phyloP scores from a whole-genome alignment of 306 rosid species.

The Fragaria vesca region DNA sequence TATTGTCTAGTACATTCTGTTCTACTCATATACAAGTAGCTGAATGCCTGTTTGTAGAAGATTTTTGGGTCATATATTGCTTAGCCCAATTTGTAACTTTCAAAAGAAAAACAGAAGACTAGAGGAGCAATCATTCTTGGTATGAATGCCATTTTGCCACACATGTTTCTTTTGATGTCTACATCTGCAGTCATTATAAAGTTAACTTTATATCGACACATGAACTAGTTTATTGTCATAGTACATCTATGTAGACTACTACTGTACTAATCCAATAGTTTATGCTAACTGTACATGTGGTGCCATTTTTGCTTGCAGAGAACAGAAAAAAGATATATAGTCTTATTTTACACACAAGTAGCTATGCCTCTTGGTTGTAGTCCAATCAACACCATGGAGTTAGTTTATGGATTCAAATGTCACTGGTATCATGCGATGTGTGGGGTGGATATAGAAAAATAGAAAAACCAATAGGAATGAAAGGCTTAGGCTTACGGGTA shows the following conservation, averaged over 20 bases:
- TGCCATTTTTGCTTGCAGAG: not conserved
- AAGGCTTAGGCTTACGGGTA: not conserved
- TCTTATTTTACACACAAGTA: not conserved
- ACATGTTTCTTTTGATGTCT: not conserved
- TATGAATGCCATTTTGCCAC: not conserved
- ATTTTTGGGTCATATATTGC: not conserved
- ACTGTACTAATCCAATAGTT: not conserved
- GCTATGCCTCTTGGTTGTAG: not conserved
- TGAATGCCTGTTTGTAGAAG: not conserved
- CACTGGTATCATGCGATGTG: not conserved
- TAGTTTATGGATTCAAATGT: not conserved
- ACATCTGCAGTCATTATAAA: not conserved
- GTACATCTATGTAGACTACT: not conserved
- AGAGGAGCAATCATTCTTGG: not conserved
- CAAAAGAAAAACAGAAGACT: not conserved
- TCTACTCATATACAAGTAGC: not conserved
- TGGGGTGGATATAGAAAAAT: not conserved
- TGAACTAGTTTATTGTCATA: constrained; percentile 2
- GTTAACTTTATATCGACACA: not conserved
- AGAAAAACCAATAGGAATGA: not conserved
- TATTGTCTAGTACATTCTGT: not conserved
- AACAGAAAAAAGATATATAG: not conserved
- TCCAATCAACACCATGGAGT: not conserved
- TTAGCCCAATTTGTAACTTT: not conserved
- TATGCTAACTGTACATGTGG: not conserved